A percentile compares a stretch with the other conserved stretches of the same genome.
Evolutionary conservation across 2,329 filamentous ascomycete genomes (phyloP).

Genomic region (Aureobasidium sp.): DNA sequence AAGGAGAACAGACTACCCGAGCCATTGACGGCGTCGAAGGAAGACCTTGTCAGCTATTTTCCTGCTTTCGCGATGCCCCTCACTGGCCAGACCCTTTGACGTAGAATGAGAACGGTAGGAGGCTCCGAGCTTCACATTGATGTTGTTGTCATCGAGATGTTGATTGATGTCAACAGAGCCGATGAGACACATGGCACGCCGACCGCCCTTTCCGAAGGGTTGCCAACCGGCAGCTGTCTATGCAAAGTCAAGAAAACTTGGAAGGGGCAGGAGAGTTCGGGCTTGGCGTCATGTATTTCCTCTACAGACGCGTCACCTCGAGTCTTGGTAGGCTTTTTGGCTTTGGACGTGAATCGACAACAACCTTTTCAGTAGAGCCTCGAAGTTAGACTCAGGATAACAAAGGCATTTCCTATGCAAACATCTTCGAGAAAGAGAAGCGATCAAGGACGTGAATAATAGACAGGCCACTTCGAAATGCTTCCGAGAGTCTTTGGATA

Average conservation of each 20-base stretch:
- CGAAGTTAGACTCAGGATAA: not conserved
- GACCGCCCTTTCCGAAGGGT: too few species aligned
- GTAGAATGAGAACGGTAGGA: too few species aligned
- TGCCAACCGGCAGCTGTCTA: not conserved
- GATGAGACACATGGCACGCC: too few species aligned
- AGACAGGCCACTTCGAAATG: not conserved
- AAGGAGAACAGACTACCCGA: not conserved
- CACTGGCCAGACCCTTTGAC: not conserved
- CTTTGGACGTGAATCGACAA: not conserved
- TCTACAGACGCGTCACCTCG: not conserved
- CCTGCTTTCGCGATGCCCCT: conserved; percentile 4
- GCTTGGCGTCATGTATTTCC: too few species aligned
- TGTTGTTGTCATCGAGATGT: too few species aligned
- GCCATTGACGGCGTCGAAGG: not conserved
- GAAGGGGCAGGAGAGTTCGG: too few species aligned
- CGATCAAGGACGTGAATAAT: not conserved
- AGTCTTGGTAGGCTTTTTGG: not conserved
- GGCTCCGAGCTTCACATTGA: too few species aligned
- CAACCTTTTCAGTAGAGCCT: not conserved
- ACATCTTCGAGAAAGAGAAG: not conserved
- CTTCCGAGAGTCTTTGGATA: not conserved
- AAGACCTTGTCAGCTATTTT: not conserved
- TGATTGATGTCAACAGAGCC: too few species aligned
- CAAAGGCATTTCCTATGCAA: not conserved
- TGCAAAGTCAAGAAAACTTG: too few species aligned